phyloP scores from a whole-genome alignment of 495 filamentous ascomycete species.

The Penicillium argentinense region DNA sequence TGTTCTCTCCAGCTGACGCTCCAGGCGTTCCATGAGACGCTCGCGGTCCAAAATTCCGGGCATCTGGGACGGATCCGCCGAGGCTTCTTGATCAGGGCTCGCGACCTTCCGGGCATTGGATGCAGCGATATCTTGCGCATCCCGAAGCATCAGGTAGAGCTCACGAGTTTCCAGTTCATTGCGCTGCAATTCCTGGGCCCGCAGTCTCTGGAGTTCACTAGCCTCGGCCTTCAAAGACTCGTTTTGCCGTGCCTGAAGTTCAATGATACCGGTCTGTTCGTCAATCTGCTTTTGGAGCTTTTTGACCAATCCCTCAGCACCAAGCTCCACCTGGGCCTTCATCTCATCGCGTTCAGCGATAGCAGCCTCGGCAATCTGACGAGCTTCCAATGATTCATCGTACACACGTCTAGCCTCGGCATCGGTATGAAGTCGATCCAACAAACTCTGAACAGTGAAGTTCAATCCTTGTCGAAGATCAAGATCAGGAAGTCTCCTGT shows the following conservation, averaged over 20 bases:
- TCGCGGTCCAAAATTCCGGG: slow-evolving; percentile 91
- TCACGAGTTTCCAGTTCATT: slow-evolving; percentile 96
- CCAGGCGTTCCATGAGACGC: slow-evolving; percentile 84
- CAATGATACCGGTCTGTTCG: slow-evolving; percentile 86
- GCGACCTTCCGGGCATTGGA: slow-evolving; percentile 70
- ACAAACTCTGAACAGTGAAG: slow-evolving; percentile 91
- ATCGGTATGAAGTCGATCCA: slow-evolving; percentile 96
- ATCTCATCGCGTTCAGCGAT: slow-evolving; percentile 97
- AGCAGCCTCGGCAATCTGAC: slow-evolving; percentile 91
- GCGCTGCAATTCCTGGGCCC: slow-evolving; percentile 89
- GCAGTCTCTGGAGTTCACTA: slow-evolving; percentile 78
- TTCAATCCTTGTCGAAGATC: slow-evolving; percentile 96
- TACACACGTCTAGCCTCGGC: slow-evolving; percentile 86
- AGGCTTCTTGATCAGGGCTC: slow-evolving; percentile 45
- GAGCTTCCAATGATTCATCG: slow-evolving; percentile 84
- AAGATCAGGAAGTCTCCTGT: slow-evolving; percentile 91
- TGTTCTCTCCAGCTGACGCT: slow-evolving; percentile 91
- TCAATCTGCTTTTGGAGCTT: slow-evolving; percentile 92
- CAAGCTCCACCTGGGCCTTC: slow-evolving; percentile 86
- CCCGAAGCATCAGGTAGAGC: slow-evolving; percentile 96
- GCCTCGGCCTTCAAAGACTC: slow-evolving; percentile 87
- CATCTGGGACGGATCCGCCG: slow-evolving; percentile 73
- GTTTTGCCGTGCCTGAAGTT: slow-evolving; percentile 79
- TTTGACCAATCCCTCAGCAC: slow-evolving; percentile 88
- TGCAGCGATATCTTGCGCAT: slow-evolving; percentile 94